Conservation (phyloP, 306 rosid genomes). For the Neltuma alba region DNA sequence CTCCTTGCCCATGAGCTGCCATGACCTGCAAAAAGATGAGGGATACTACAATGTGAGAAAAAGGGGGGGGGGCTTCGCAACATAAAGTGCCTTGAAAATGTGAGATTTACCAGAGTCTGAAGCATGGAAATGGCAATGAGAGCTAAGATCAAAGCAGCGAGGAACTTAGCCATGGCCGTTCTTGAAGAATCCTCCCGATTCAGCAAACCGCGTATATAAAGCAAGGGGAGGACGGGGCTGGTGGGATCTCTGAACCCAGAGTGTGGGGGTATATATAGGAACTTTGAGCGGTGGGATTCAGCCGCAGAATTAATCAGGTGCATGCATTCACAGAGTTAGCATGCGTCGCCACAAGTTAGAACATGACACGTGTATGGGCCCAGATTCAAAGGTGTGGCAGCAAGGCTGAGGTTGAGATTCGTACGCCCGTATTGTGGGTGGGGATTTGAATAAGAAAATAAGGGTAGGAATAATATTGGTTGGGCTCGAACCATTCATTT, state of each 20-base stretch:
- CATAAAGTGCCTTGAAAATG: neutral
- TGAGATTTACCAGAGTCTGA: constrained; percentile 59
- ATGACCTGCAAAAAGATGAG: constrained; percentile 51
- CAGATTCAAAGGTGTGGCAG: neutral
- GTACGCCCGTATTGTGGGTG: neutral
- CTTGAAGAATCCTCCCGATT: constrained; percentile 32
- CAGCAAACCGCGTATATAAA: neutral
- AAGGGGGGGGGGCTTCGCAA: too few relatives aligned
- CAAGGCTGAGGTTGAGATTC: too few relatives aligned
- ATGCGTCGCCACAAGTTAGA: neutral
- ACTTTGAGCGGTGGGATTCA: constrained; percentile 21
- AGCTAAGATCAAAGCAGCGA: constrained; percentile 51
- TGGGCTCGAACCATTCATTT: too few relatives aligned
- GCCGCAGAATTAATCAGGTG: constrained; percentile 28
- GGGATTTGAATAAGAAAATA: neutral
- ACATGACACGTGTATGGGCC: constrained; percentile 34
- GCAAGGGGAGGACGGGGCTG: constrained; percentile 29
- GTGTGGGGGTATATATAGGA: constrained; percentile 51
- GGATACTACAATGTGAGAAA: neutral
- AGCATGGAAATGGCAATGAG: constrained; percentile 71
- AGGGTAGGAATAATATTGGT: neutral
- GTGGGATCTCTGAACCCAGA: constrained; percentile 6
- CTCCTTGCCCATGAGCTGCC: constrained; percentile 73
- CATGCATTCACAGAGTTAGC: constrained; percentile 7
- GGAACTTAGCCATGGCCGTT: constrained; percentile 62